Evolutionary conservation across 2,329 filamentous ascomycete species (phyloP), one percentile per base, ranked within the genome.

Genomic region (Magnaporthales sp.): DNA sequence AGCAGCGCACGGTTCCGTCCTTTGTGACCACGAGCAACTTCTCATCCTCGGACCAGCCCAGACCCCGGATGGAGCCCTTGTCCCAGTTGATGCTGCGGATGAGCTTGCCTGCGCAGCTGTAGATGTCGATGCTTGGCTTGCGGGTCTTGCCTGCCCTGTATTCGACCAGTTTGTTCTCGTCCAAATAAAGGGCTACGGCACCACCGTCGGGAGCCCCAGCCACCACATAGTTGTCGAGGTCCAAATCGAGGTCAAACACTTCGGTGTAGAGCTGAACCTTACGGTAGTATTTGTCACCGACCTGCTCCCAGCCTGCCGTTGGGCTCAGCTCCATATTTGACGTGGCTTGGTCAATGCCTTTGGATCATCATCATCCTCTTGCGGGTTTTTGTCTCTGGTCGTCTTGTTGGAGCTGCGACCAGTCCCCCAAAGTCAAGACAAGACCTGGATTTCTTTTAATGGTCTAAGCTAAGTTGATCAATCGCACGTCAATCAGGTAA

Each of bases 41-140:
- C 81, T 99, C 95, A 70, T 97, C 92, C 73, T 97, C 94, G 24
- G 93, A 97, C 95, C 95, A 99, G 38, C 95, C 95, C 24, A 99
- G 83, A 1, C 92, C 93, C 76, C 89, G 91, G 74, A 99, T 91
- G 3, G 88, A 82, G 62, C 92, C 92, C 78, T 93, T 92, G 73
- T 98, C 94, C 93, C 94, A 98, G 75, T 90, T 86, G 70, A 97
- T 92, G 74, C 87, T 88, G 73, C 90, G 89, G 69, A 99, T 89
- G 67, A 92, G 86, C 80, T 93, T 95, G 66, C 95, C 95, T 11
- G 95, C 90, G 77, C 90, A 94, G 75, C 91, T 97, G 81, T 97
- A 97, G 66, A 99, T 88, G 75, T 97, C 93, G 79, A 99, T 96
- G 72, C 88, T 91, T 24, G 92, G 89, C 78, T 93, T 96, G 19